Evolutionary conservation across 495 filamentous ascomycete species (phyloP), one percentile per base, ranked within the genome.

Genomic region (Neurospora sp.): DNA sequence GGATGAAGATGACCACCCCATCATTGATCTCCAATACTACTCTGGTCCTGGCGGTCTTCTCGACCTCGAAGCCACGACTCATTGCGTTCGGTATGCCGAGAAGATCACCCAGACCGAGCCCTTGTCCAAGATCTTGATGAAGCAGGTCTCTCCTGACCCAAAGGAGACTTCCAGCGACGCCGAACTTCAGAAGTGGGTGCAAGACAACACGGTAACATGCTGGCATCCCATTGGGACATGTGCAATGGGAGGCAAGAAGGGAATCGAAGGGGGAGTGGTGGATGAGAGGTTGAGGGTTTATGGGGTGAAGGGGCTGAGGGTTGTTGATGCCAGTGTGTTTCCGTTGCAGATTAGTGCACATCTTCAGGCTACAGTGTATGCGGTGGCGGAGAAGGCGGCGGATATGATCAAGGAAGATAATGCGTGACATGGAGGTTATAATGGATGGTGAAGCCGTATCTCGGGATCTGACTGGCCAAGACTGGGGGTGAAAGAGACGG

Each of bases 211-310:
- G 8, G n/a, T 81, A 76, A 82, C 80, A 39, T 77, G 80, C 71
- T 87, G 84, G 84, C 85, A 87, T 75, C 84, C 86, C 0, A 75
- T 86, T 5, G 87, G 88, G 1, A 90, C 86, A 0, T 88, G 86
- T 72, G 82, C 86, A 0, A 88, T 90, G 87, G 84, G 86, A 12
- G 84, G 83, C 0, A 42, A 46, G 0, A 76, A 77, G 11, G 78
- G 79, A 10, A 71, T 40, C 1, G 54, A 80, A 2, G 79, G 74
- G 0, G 87, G 86, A 0, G 88, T 89, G 5, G 85, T 90, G 1
- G 86, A 88, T 78, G 76, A 80, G 9, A 74, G 82, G 37, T 78
- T 90, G 70, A 80, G 80, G 23, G 87, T 90, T 7, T 86, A 87
- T 73, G 87, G 87, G 0, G 84, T 87, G 3, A 76, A 83, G 72